Evolutionary conservation across 2,329 filamentous ascomycete genomes (phyloP).

Genomic region (Sordariomycetes sp.): DNA sequence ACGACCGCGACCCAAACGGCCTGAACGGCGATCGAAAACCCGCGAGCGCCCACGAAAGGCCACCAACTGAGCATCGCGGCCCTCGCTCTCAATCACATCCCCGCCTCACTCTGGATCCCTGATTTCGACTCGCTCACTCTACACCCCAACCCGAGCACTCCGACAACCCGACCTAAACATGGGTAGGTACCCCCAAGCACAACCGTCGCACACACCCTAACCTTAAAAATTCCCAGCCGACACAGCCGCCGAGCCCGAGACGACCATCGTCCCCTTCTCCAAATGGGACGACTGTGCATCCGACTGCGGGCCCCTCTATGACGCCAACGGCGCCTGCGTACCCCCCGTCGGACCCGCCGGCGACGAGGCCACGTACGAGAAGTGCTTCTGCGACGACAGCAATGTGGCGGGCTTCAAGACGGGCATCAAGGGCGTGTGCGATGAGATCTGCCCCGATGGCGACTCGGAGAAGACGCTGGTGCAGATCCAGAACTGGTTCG

Average conservation of each 20-base stretch:
- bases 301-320: constrained; percentile 45
- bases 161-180: not conserved
- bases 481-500: constrained; percentile 59
- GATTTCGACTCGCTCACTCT: not conserved
- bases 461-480: constrained; percentile 27
- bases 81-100: not conserved
- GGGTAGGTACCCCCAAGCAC: not conserved
- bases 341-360: constrained; percentile 38
- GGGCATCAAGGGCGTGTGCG: constrained; percentile 47
- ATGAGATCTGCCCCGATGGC: constrained; percentile 30
- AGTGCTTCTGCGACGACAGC: constrained; percentile 61
- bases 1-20: too few relatives aligned
- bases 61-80: too few relatives aligned
- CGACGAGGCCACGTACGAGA: constrained; percentile 39
- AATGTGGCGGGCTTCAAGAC: constrained; percentile 44
- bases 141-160: not conserved
- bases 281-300: constrained; percentile 50
- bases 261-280: constrained; percentile 35
- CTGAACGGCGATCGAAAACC: too few relatives aligned
- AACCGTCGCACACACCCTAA: not conserved
- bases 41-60: not conserved
- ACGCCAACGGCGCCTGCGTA: constrained; percentile 61
- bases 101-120: not conserved
- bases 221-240: not conserved
- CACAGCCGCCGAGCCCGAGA: not conserved